Conservation (phyloP, 116 monocot species). For the Papilionanthe hybrid region DNA sequence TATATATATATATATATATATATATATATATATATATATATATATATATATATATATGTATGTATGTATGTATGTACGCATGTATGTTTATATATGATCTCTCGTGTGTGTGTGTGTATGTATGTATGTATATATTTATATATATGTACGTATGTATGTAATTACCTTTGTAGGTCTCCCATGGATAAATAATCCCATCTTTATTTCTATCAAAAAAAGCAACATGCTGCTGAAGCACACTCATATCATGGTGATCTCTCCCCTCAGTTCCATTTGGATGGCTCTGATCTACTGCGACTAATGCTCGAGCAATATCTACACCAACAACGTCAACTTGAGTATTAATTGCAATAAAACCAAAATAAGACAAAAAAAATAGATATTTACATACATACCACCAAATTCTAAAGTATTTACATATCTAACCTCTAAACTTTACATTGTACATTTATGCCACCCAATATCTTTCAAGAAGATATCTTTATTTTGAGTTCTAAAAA, state of each 20-base stretch:
- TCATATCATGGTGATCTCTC: slow-evolving; percentile 24
- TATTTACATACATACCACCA: background rate
- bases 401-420: too few species aligned
- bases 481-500: too few species aligned
- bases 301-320: slow-evolving; percentile 41
- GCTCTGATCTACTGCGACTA: slow-evolving; percentile 39
- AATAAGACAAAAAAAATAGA: background rate
- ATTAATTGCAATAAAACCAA: background rate
- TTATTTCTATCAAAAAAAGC: slow-evolving; percentile 46
- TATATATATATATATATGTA: too few species aligned
- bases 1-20: too few species aligned
- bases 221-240: slow-evolving; percentile 45
- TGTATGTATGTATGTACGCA: too few species aligned
- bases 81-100: too few species aligned
- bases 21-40: background rate
- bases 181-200: slow-evolving; percentile 38
- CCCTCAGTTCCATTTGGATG: slow-evolving; percentile 41
- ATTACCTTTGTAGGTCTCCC: slow-evolving; percentile 40
- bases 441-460: too few species aligned
- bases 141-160: background rate
- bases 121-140: too few species aligned
- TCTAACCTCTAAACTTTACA: too few species aligned
- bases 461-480: too few species aligned
- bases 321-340: background rate
- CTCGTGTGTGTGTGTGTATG: too few species aligned